Evolutionary conservation across 1,139 yeast genomes (phyloP), one percentile per base, ranked within the genome.

Genomic region (Geotrichum siamense): DNA sequence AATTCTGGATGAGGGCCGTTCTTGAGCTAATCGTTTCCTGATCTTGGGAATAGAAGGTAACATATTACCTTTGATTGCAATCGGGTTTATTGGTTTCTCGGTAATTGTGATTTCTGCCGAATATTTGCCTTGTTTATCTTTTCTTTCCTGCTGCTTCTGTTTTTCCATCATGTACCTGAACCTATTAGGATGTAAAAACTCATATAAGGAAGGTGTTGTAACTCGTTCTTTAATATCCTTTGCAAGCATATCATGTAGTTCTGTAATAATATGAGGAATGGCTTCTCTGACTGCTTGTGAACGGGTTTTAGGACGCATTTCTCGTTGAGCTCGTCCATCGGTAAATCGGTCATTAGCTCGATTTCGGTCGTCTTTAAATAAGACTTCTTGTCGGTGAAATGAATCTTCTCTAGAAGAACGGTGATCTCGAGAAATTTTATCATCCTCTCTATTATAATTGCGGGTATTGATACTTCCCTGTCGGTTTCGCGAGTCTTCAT

Each of bases 151-250:
- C 54, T 52, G 63, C 21, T 76, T 53, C 1, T 69, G 70, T 0
- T 83, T 79, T 17, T 30, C 34, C 15, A 30, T 17, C 5, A 30
- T 30, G 16, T 30, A 21, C 34, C 17, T 30, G 54, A 77, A 81
- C 41, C 74, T 73, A 3, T 74, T 76, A 38, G 78, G 81, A 48
- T 75, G 73, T 51, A 86, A 68, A 16, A 74, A 65, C 27, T 79
- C 82, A 44, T 82, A 69, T 15, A 86, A 74, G 1, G 73, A 71
- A 0, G 94, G 89, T 0, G 86, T 89, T 28, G 84, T 74, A 4
- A 83, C 67, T 51, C 87, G 75, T 55, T 80, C 91, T 55, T 85
- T 70, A 28, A 86, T 75, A 62, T 86, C 95, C 50, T 82, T 80
- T 29, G 78, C 66, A 42, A 86, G 62, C 43, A 80, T 78, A 4